Conservation (phyloP, 2,329 filamentous ascomycete genomes). For the Stylonectria norvegica region DNA sequence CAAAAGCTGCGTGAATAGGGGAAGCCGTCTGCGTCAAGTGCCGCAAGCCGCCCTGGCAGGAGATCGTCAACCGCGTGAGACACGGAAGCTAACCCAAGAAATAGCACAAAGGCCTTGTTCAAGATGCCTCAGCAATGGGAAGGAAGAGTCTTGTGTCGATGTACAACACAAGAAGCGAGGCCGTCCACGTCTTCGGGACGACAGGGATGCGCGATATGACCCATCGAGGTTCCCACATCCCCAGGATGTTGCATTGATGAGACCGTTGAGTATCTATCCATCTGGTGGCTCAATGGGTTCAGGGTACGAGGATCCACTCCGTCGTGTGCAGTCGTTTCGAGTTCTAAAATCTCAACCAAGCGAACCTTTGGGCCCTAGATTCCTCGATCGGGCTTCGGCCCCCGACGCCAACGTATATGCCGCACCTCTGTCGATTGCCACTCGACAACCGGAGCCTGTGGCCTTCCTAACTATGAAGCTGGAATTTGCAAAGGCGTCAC, state of each 20-base stretch:
- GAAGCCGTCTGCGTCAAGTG: no score
- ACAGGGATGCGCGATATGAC: constrained; percentile 59
- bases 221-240: constrained; percentile 44
- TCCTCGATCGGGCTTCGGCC: constrained; percentile 47
- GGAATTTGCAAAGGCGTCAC: constrained; percentile 55
- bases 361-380: constrained; percentile 47
- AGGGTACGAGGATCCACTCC: constrained; percentile 46
- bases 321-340: constrained; percentile 48
- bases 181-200: constrained; percentile 72
- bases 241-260: constrained; percentile 44
- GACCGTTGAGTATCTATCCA: constrained; percentile 51
- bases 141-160: constrained; percentile 76
- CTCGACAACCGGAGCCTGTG: constrained; percentile 47
- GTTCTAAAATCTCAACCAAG: constrained; percentile 53
- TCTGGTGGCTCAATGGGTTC: constrained; percentile 41
- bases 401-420: constrained; percentile 50
- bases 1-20: no score
- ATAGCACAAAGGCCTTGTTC: constrained; percentile 73
- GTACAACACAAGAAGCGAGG: constrained; percentile 85
- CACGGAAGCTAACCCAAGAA: constrained; percentile 31
- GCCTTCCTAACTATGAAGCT: constrained; percentile 58
- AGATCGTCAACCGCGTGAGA: no score
- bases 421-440: constrained; percentile 40
- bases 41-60: no score
- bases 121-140: constrained; percentile 73